Evolutionary conservation across 2,329 filamentous ascomycete genomes (phyloP), one percentile per base, ranked within the genome.

Genomic region (Madurella fahalii): DNA sequence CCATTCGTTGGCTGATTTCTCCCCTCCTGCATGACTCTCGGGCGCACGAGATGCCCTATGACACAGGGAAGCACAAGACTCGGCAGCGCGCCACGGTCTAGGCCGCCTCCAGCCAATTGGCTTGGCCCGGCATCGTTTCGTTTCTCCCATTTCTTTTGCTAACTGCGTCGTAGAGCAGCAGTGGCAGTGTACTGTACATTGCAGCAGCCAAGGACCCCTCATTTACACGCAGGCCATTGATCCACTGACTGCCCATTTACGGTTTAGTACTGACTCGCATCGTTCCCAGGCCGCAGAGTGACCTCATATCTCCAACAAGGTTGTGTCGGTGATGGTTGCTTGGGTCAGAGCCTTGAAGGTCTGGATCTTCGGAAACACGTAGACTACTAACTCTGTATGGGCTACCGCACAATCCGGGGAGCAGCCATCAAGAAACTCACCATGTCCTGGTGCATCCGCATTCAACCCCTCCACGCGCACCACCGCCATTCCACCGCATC

Each of bases 1-100:
- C 61, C 59, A 56, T 54, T 58, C 48, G 61, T 60, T 63, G 59
- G 61, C 63, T 60, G 59, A 59, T 58, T 55, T 42, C 50, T 17
- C 49, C 16, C 20, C 43, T 57, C 47, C 56, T 61, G 59, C 58
- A 62, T 59, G 52, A 56, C 50, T 57, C 50, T 25, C 30, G 17
- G 53, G 58, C 50, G 56, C 56, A 64, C 59, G 59, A 61, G 58
- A 47, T 58, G 50, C 53, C 52, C 47, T 52, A 52, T 57, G 52
- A 52, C 56, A 59, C 55, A 40, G 49, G 34, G 34, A 32, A 43
- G 18, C 34, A 37, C 40, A 44, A 40, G 30, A 30, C 46, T 39
- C 7, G 52, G 50, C 52, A 49, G 52, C 13, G 17, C 52, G 47
- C 50, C 43, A 54, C 47, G 39, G 50, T 37, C 47, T 8, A 44